These are phyloP conservation scores for Cenchrus fungigraminus DNA, from an alignment of 176 grass and related monocot species.

Conservation along the genomic window DNA sequence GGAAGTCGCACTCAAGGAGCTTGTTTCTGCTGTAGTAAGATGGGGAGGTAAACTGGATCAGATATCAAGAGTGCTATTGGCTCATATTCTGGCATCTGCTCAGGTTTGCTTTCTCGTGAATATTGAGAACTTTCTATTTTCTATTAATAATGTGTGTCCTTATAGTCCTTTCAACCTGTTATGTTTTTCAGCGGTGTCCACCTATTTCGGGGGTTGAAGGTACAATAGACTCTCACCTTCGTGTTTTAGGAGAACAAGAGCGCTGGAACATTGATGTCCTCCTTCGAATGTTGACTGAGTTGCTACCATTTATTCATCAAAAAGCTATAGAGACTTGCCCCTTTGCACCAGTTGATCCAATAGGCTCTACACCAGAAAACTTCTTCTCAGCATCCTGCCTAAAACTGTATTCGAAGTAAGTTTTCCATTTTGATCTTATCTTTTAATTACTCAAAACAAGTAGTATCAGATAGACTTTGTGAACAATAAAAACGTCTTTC, in stretches of 20 bases:
- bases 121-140: conserved; percentile 39
- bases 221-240: conserved; percentile 88
- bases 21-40: conserved; percentile 84
- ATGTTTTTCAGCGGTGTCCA: conserved; percentile 76
- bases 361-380: conserved; percentile 51
- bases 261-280: conserved; percentile 94
- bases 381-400: conserved; percentile 71
- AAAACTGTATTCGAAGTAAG: conserved; percentile 79
- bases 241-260: conserved; percentile 82
- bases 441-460: conserved; percentile 11
- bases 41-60: conserved; percentile 98
- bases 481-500: conserved; percentile 25
- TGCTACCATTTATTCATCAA: conserved; percentile 84
- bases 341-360: conserved; percentile 50
- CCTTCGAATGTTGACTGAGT: conserved; percentile 78
- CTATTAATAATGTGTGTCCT: conserved; percentile 34
- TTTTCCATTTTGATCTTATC: conserved; percentile 17
- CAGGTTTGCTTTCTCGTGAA: conserved; percentile 57
- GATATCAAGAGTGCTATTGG: conserved; percentile 76
- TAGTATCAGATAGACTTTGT: not conserved
- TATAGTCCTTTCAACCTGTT: conserved; percentile 12
- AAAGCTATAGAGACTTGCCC: conserved; percentile 80
- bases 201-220: conserved; percentile 93
- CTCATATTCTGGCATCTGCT: conserved; percentile 83
- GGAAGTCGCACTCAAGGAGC: conserved; percentile 80